phyloP scores from a whole-genome alignment of 1,139 yeast genomes.

The Scheffersomyces stambukii region DNA sequence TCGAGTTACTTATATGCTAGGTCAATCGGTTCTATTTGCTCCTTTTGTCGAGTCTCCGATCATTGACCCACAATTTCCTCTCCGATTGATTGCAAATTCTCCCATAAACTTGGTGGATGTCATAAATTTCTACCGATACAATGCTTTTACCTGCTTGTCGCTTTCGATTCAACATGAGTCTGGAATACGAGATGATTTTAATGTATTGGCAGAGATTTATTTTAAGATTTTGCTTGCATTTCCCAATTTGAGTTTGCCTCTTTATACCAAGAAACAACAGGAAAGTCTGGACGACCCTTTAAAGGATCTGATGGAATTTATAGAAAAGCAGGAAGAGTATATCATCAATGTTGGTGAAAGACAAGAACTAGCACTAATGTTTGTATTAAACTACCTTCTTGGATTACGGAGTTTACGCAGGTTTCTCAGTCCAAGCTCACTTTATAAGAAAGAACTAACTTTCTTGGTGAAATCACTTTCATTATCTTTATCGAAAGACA shows the following conservation, averaged over 20 bases:
- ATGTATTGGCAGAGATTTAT: conserved; percentile 21
- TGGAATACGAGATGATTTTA: conserved; percentile 8
- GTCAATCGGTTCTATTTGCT: conserved; percentile 17
- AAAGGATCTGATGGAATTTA: neutral
- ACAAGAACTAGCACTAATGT: conserved; percentile 33
- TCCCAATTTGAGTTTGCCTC: conserved; percentile 19
- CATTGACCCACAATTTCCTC: conserved; percentile 20
- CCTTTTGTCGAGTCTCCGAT: conserved; percentile 13
- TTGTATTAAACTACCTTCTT: conserved; percentile 24
- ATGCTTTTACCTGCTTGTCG: conserved; percentile 22
- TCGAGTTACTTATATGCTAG: conserved; percentile 20
- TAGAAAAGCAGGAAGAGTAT: conserved; percentile 6
- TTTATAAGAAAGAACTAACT: conserved; percentile 17
- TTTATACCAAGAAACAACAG: conserved; percentile 6
- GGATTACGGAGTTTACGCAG: conserved; percentile 18
- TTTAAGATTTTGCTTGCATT: conserved; percentile 22
- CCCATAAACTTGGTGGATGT: conserved; percentile 18
- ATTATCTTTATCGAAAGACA: conserved; percentile 20
- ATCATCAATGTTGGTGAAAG: conserved; percentile 17
- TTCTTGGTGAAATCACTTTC: conserved; percentile 21
- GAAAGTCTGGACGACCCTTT: conserved; percentile 2
- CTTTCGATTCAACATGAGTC: conserved; percentile 3
- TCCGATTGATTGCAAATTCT: conserved; percentile 14
- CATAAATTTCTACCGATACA: conserved; percentile 25
- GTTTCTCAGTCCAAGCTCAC: conserved; percentile 14